Evolutionary conservation across 1,284 basidiomycete species (phyloP), one percentile per base, ranked within the genome.

Genomic region (Trametes versicolor): DNA sequence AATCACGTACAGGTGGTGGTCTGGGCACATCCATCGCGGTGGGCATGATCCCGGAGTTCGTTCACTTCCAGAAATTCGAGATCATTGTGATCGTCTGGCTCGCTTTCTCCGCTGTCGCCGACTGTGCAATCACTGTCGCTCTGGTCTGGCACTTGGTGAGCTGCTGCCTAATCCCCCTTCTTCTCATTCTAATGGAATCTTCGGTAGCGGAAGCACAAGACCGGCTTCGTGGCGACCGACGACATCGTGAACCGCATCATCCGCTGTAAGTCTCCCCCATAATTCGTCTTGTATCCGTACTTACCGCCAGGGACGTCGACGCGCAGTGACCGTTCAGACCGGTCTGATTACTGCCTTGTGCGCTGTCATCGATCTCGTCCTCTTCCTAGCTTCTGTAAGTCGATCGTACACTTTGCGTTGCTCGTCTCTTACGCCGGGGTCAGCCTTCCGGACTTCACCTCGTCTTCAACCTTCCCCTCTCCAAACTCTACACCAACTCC

Each of bases 191-290:
- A 36, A 57, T 12, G 8, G 1, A 13, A 13, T 21, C 21, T 12
- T 27, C 25, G 41, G 2, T 59, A 83, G 82, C 75, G 76, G 62
- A 77, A 73, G 52, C 80, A 83, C 69, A 83, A 79, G 65, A 78
- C 77, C 1, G 78, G 78, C 6, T 78, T 77, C 54, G 67, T 73
- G 29, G 67, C 71, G 6, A 79, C 78, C 0, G 77, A 80, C 57
- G 77, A 78, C 63, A 65, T 77, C 27, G 73, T 80, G 29, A 78
- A 79, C 70, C 75, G 72, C 52, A 81, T 85, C 55, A 83, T 84
- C 52, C 74, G 81, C 62, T 58, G 84, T 84, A 65, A 58, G 80
- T 15, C 13, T 48, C 29, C 12, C 19, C 32, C 23, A 9, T 48
- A 4, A 13, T 4, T 10, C 19, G n/a, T 53, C 8, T 9, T 10